Evolutionary conservation across 225 moss, liverwort and hornwort genomes (phyloP), one percentile per base, ranked within the genome.

Genomic region (Straminergon stramineum): DNA sequence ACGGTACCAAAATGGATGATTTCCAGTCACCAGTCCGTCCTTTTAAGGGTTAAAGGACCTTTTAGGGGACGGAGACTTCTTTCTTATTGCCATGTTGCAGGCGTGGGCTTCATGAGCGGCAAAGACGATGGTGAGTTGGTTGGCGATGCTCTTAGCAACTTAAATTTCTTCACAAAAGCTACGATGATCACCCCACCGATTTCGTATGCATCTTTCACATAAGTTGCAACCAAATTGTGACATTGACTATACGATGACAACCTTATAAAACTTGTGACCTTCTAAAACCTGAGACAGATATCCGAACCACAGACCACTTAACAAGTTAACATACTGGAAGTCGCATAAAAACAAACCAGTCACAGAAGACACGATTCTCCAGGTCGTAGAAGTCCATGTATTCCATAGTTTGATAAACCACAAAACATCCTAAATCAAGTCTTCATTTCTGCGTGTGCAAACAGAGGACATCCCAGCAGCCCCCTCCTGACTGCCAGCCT

Each of bases 391-490:
- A 52, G 89, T 81, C 71, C 70, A 87, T 89, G 82, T 90, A 90
- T 93, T 93, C 85, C 82, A 37, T 21, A 48, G 51, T 87, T 88
- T 75, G 86, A 86, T 85, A 82, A 90, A 89, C 84, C 56, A 84
- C 87, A 89, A 88, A 77, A 66, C 60, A 78, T 90, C 73, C 70
- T 84, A 88, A 87, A 87, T 81, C 86, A 83, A 19, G 88, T 67
- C 88, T 58, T 80, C 87, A 90, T 70, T 86, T 81, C 84, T 62
- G 81, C 87, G 88, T 79, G 75, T 60, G 85, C 74, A n/a, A 76
- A 71, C 28, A 67, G 37, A 70, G 69, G 27, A 56, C 39, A 86
- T 56, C 53, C 87, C 76, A 81, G 43, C 90, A 64, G 48, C 41
- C 14, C 74, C 31, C 77, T 75, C 85, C 43, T n/a, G 35, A 82